phyloP scores from a whole-genome alignment of 2,329 filamentous ascomycete species.

The Sporothrix humicola region DNA sequence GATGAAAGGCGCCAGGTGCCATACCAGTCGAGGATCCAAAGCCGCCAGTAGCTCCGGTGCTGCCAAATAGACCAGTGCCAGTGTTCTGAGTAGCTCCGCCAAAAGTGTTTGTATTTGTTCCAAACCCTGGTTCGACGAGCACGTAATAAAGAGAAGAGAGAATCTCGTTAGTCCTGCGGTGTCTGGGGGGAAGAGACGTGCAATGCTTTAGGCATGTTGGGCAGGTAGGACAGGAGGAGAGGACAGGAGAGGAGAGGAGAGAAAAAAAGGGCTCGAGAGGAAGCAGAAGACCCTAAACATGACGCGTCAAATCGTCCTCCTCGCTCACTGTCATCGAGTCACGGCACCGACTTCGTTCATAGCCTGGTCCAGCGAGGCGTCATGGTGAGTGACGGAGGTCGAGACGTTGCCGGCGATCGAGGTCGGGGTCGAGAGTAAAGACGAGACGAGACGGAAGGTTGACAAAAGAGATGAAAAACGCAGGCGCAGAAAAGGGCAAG shows the following conservation, averaged over 20 bases:
- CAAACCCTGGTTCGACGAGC: constrained; percentile 44
- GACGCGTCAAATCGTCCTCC: neutral
- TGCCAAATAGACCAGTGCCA: constrained; percentile 56
- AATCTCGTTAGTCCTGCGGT: constrained; percentile 39
- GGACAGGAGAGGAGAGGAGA: neutral
- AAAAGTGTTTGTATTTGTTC: constrained; percentile 47
- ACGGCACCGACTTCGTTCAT: neutral
- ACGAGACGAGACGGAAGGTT: neutral
- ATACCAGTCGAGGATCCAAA: constrained; percentile 40
- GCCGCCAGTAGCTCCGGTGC: constrained; percentile 35
- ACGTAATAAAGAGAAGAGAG: constrained; percentile 29
- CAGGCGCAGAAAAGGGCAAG: constrained; percentile 4
- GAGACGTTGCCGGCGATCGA: neutral
- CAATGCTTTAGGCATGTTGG: neutral
- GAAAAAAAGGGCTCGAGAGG: neutral
- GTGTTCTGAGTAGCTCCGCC: constrained; percentile 47
- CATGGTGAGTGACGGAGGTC: constrained; percentile 19
- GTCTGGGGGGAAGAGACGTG: constrained; percentile 27
- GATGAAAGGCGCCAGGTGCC: constrained; percentile 24
- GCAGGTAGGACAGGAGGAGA: neutral
- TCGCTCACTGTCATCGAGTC: neutral
- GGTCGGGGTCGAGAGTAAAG: neutral
- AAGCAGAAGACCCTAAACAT: neutral
- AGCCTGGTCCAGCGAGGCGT: neutral
- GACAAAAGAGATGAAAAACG: neutral